Evolutionary conservation across 192 early-diverging fungal genomes (phyloP), one percentile per base, ranked within the genome.

Genomic region (Lunasporangiospora selenospora): DNA sequence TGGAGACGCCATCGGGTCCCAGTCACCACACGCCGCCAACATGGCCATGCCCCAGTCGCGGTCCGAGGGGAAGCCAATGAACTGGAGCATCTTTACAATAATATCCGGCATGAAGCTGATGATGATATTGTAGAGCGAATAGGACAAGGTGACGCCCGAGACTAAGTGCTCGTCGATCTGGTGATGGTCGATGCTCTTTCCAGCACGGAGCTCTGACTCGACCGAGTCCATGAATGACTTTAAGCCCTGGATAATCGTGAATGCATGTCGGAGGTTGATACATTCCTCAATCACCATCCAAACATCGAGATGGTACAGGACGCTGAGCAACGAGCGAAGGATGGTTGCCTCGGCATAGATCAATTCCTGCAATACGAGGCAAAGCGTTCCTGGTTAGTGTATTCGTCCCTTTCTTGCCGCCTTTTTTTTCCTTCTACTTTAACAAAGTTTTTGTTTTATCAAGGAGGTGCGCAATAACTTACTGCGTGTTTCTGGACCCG

Each of bases 31-130:
- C 13, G 90, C 71, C 38, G 84, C 85, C 18, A 94, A 81, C 36
- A 90, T 67, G 49, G 83, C 85, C 29, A 96, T 81, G 16, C 88
- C 95, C 56, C 88, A 85, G 12, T 80, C 80, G 18, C 93, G 84
- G 67, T 96, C 87, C 1, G 88, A 88, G 10, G 83, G 70, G 66
- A 94, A 96, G 0, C 95, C 95, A 16, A 95, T 88, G 27, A 95
- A 75, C 62, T 96, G 92, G 26, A 93, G 83, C 21, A 96, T 77
- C 36, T 88, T 83, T 41, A 95, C 65, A 11, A 92, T 78, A 44
- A 80, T 81, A 0, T 79, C 63, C 2, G 95, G 95, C 39, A 96
- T 52, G 56, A 93, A 83, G 26, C 88, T 90, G 16, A 96, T 80
- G 29, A 91, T 75, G 11, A 96, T 67, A 47, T 92, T 93, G 65